Conservation (phyloP, 331 rosid species). For the Quercus lobata region DNA sequence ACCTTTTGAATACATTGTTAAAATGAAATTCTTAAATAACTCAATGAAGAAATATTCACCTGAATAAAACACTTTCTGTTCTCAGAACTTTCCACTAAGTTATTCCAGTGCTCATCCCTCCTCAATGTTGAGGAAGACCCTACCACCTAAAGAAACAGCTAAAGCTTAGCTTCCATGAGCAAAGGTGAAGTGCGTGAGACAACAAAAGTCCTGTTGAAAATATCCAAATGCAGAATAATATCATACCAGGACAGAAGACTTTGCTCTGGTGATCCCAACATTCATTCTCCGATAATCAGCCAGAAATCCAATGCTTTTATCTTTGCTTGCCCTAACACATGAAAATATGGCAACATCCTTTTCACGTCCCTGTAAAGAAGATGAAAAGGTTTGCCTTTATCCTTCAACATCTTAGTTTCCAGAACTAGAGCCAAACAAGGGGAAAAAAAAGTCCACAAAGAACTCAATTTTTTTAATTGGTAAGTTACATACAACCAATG, state of each 20-base stretch:
- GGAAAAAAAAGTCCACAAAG: not conserved
- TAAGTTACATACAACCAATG: too few species aligned
- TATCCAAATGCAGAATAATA: not conserved
- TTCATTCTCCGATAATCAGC: constrained; percentile 77
- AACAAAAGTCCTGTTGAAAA: constrained; percentile 9
- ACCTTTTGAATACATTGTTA: constrained; percentile 9
- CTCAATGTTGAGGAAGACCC: constrained; percentile 81
- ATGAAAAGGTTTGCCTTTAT: not conserved
- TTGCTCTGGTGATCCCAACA: constrained; percentile 93
- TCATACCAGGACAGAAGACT: constrained; percentile 78
- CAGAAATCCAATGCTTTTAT: constrained; percentile 65
- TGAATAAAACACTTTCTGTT: constrained; percentile 47
- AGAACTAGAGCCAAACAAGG: not conserved
- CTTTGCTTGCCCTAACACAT: constrained; percentile 75
- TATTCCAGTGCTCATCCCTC: constrained; percentile 67
- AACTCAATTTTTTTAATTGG: not conserved
- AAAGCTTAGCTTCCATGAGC: constrained; percentile 2
- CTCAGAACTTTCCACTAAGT: constrained; percentile 78
- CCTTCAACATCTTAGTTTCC: not conserved
- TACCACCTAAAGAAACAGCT: constrained; percentile 51
- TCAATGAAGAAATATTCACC: constrained; percentile 36
- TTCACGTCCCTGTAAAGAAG: constrained; percentile 71
- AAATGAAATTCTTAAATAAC: constrained; percentile 3
- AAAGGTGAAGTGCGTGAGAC: not conserved
- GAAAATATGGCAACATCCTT: constrained; percentile 84